A percentile compares a stretch with the other conserved stretches of the same genome.
Evolutionary conservation across 495 filamentous ascomycete genomes (phyloP).

Genomic region (Xylona heveae): DNA sequence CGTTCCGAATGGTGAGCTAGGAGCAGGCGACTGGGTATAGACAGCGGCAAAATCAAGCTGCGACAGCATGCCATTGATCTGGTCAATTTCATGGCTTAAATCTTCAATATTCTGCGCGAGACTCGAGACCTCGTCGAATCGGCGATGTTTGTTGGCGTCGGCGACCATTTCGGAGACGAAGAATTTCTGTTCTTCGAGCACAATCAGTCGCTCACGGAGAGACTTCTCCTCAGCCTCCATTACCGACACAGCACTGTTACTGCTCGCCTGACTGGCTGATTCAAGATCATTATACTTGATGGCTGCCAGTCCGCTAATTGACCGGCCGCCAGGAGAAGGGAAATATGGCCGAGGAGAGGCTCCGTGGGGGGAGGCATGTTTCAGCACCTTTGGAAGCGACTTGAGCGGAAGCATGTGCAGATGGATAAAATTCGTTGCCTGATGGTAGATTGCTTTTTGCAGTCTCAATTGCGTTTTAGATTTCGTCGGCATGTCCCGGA

Average conservation of each 20-base stretch:
- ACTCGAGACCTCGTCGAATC: constrained; percentile 76
- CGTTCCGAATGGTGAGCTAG: too few species aligned
- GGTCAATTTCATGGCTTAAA: constrained; percentile 62
- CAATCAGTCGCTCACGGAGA: constrained; percentile 60
- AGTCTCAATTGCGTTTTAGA: constrained; percentile 54
- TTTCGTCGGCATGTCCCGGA: constrained; percentile 53
- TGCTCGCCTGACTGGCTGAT: constrained; percentile 36
- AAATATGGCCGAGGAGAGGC: too few species aligned
- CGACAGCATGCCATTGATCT: constrained; percentile 29
- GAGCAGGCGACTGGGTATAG: constrained; percentile 6
- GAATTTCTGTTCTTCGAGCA: constrained; percentile 88
- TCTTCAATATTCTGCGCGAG: constrained; percentile 69
- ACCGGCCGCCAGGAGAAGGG: constrained; percentile 16
- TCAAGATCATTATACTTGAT: constrained; percentile 41
- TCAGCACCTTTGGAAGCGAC: constrained; percentile 61
- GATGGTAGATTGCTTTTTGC: constrained; percentile 68
- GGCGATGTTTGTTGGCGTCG: constrained; percentile 55
- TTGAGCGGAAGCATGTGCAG: constrained; percentile 86
- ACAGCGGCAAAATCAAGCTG: constrained; percentile 28
- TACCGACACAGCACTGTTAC: constrained; percentile 34
- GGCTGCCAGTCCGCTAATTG: constrained; percentile 28
- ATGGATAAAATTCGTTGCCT: constrained; percentile 68
- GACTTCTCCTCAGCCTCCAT: constrained; percentile 78
- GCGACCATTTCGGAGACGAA: constrained; percentile 77
- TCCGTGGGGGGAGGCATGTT: constrained; percentile 35